Evolutionary conservation across 495 filamentous ascomycete species (phyloP).

Genomic region (Geopyxis carbonaria): DNA sequence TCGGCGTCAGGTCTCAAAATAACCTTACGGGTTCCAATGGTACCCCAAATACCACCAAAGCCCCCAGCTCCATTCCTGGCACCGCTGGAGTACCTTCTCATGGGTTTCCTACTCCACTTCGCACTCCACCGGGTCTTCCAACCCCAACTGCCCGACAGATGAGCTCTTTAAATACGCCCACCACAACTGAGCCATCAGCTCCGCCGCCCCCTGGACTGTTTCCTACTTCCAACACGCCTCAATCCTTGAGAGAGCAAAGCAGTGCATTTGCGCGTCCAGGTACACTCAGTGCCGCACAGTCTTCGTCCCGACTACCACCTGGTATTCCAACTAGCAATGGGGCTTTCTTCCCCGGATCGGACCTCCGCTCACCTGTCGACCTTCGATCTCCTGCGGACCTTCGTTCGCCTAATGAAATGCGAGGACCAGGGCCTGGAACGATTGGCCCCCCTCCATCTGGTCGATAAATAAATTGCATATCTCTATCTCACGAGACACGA

Average conservation of each 20-base stretch:
- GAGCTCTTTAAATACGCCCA: constrained; percentile 10
- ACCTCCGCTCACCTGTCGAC: constrained; percentile 4
- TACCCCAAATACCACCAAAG: constrained; percentile 8
- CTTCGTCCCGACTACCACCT: constrained; percentile 1
- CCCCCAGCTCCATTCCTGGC: constrained; percentile 3
- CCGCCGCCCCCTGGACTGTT: constrained; percentile 2
- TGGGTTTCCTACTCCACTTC: constrained; percentile 15
- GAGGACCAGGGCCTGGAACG: no score
- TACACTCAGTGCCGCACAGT: background rate
- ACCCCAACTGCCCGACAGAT: constrained; percentile 17
- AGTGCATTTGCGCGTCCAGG: background rate
- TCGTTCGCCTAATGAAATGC: no score
- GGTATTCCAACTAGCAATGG: constrained; percentile 9
- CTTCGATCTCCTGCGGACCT: background rate
- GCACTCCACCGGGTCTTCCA: constrained; percentile 22
- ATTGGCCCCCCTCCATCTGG: no score
- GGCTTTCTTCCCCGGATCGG: background rate
- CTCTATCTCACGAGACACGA: no score
- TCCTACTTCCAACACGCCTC: background rate
- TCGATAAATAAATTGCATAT: no score
- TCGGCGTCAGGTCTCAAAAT: constrained; percentile 55
- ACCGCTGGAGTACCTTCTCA: constrained; percentile 11
- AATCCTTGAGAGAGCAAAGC: background rate
- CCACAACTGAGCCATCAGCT: constrained; percentile 9
- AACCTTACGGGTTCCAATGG: constrained; percentile 9